Evolutionary conservation across 768 basidiomycete species (phyloP).

Genomic region (Mycena venus): DNA sequence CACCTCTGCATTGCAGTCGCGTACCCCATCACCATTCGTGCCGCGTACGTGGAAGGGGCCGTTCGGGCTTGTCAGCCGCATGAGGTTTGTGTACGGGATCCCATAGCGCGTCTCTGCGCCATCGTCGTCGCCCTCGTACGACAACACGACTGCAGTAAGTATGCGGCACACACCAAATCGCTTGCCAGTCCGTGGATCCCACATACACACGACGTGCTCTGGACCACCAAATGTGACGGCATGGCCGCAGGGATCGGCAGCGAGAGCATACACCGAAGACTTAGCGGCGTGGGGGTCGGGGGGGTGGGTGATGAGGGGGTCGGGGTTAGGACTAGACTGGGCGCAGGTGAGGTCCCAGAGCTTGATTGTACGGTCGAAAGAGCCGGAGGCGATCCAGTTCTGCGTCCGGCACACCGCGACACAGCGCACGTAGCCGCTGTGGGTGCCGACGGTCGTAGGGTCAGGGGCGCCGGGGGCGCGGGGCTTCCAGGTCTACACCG

Average conservation of each 20-base stretch:
- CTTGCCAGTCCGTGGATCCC: conserved; percentile 93
- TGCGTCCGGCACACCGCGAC: conserved; percentile 81
- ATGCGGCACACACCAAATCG: conserved; percentile 57
- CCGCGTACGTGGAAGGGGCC: conserved; percentile 65
- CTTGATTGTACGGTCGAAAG: conserved; percentile 94
- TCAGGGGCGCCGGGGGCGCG: conserved; percentile 72
- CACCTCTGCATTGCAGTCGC: conserved; percentile 79
- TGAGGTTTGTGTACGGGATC: conserved; percentile 79
- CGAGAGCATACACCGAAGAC: conserved; percentile 82
- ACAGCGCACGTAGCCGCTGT: conserved; percentile 90
- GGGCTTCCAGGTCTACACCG: conserved; percentile 93
- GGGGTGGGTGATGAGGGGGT: conserved; percentile 74
- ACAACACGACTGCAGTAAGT: conserved; percentile 7
- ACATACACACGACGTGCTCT: conserved; percentile 89
- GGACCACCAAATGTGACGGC: conserved; percentile 92
- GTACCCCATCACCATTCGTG: conserved; percentile 37
- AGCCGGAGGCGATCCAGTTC: conserved; percentile 93
- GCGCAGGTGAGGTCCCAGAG: conserved; percentile 87
- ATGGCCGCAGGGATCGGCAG: conserved; percentile 83
- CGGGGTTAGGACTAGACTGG: conserved; percentile 27
- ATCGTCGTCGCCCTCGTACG: conserved; percentile 40
- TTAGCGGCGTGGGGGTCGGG: conserved; percentile 77
- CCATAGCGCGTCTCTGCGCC: conserved; percentile 50
- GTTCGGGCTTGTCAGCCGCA: conserved; percentile 78
- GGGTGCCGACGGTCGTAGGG: conserved; percentile 78